Evolutionary conservation across 2,329 filamentous ascomycete species (phyloP).

Genomic region (Colletotrichum australisinense): DNA sequence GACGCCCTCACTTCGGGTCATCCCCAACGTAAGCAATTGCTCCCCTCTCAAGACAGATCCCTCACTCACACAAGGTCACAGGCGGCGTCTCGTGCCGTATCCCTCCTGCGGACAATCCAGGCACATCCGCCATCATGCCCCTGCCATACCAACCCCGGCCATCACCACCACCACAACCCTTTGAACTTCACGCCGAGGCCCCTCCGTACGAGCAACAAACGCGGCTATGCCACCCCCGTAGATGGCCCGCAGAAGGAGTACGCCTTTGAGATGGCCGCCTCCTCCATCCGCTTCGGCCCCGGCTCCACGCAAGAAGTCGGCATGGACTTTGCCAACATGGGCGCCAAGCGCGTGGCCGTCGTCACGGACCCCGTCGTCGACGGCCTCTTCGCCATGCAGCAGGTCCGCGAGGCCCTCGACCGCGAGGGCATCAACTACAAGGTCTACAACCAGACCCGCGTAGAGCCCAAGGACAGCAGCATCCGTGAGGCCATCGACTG

Average conservation of each 20-base stretch:
- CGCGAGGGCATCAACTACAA: conserved; percentile 83
- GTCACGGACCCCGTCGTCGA: conserved; percentile 89
- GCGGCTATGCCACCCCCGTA: conserved; percentile 75
- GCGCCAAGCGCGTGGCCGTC: conserved; percentile 86
- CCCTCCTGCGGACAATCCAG: conserved; percentile 88
- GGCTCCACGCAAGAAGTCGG: conserved; percentile 96
- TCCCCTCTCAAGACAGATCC: neutral
- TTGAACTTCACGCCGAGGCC: conserved; percentile 64
- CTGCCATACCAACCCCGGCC: conserved; percentile 89
- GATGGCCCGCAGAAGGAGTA: conserved; percentile 82
- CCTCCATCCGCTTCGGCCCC: conserved; percentile 91
- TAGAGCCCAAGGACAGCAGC: conserved; percentile 95
- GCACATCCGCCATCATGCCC: conserved; percentile 89
- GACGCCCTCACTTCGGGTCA: conserved; percentile 40
- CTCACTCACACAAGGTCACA: conserved; percentile 40
- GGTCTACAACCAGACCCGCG: conserved; percentile 82
- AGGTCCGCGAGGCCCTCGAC: conserved; percentile 83
- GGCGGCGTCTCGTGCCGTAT: conserved; percentile 74
- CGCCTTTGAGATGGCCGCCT: conserved; percentile 98
- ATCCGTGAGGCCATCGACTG: conserved; percentile 91
- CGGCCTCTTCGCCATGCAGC: conserved; percentile 88
- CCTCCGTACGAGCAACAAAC: conserved; percentile 41
- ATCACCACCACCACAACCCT: conserved; percentile 76
- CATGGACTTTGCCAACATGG: conserved; percentile 96
- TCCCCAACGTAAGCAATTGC: conserved; percentile 41